A percentile compares a stretch with the other conserved stretches of the same genome.
These are phyloP conservation scores for Podospora pseudoanserina DNA, from an alignment of 495 filamentous ascomycete species.

Conservation along the genomic window DNA sequence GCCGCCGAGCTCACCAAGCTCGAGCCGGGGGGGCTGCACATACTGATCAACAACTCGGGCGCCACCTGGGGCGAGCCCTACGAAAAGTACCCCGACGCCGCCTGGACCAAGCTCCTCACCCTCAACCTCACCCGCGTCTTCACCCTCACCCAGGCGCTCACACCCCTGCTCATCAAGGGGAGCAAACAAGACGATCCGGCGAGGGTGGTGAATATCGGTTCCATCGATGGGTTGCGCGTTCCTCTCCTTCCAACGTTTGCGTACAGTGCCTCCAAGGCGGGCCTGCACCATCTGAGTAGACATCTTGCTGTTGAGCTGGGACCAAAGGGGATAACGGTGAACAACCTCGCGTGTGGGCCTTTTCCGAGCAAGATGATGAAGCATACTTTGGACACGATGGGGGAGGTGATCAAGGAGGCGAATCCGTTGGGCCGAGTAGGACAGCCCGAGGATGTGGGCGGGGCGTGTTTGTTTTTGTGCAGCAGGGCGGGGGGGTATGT, in stretches of 20 bases:
- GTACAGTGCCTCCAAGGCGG: conserved; percentile 72
- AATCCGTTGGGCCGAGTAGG: conserved; percentile 74
- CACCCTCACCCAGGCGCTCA: conserved; percentile 68
- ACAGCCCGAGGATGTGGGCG: conserved; percentile 67
- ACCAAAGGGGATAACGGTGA: conserved; percentile 57
- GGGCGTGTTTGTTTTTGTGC: conserved; percentile 69
- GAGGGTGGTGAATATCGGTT: conserved; percentile 76
- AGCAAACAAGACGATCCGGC: conserved; percentile 33
- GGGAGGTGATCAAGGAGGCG: conserved; percentile 57
- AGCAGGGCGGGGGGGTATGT: conserved; percentile 69
- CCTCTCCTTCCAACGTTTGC: conserved; percentile 70
- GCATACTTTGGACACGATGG: conserved; percentile 58
- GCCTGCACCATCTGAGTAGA: conserved; percentile 68
- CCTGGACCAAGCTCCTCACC: conserved; percentile 72
- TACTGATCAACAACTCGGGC: conserved; percentile 80
- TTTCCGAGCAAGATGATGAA: conserved; percentile 86
- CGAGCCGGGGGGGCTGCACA: conserved; percentile 60
- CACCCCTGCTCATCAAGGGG: conserved; percentile 64
- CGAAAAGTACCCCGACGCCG: conserved; percentile 65
- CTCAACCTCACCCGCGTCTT: conserved; percentile 80
- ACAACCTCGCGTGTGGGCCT: conserved; percentile 66
- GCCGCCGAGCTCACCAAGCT: conserved; percentile 57
- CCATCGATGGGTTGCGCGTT: conserved; percentile 69
- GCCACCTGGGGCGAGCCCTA: conserved; percentile 72
- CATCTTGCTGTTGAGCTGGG: conserved; percentile 70